Evolutionary conservation across 176 grass and related monocot genomes (phyloP), one percentile per base, ranked within the genome.

Genomic region (Ensete ventricosum): DNA sequence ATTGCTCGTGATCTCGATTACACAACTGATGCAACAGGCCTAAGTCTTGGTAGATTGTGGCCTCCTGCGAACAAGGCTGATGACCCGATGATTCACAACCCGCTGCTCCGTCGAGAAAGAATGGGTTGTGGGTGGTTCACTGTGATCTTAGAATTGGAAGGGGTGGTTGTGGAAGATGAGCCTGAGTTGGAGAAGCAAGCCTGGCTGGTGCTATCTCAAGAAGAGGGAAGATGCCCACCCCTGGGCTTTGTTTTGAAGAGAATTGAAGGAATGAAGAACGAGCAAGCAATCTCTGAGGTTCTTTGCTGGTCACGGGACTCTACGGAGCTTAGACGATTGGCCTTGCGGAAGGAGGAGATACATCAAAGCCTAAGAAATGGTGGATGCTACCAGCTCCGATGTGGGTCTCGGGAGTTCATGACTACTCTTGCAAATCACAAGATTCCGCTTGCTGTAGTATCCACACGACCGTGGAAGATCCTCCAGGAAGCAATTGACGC

Each of bases 91-190:
- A 82, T 98, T 53, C 90, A 91, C 2, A 98, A 98, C 82, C 94
- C 94, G 0, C 53, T 98, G 81, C 75, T 88, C 11, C 88, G 90
- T 1, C 88, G 86, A 0, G 84, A 98, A 82, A 84, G 90, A 7
- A 93, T 98, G 94, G 88, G 94, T 19, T 98, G 94, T 16, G 94
- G 94, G 43, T 98, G 94, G 94, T 64, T 98, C 0, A 90, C 79
- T 13, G 94, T 87, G 43, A 98, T 98, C 77, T 91, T 98, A 11
- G 94, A 98, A 81, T 98, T 81, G 87, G 94, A 98, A 54, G 94
- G 94, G 5, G 90, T 98, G 63, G 77, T 98, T 23, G 85, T 91
- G 14, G 94, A 98, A 85, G 88, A 93, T 58, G 86, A 98, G 14
- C 78, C 90, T 0, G 58, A 85, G 60, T 55, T 93, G 14, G 90